Conservation (phyloP, 2,329 filamentous ascomycete genomes). For the Stemphylium lycopersici region DNA sequence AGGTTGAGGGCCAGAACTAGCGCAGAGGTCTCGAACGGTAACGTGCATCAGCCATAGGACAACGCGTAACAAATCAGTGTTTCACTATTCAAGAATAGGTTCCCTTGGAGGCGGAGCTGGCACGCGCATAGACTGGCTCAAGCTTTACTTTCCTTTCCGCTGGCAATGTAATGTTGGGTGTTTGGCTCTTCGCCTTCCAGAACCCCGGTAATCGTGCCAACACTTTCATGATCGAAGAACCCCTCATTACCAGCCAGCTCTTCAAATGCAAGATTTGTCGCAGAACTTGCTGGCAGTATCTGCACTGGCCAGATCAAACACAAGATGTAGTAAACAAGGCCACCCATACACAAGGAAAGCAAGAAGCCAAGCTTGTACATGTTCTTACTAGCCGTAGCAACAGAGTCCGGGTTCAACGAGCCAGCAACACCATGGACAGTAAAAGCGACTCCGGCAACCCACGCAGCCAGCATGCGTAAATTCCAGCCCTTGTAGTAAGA, state of each 20-base stretch:
- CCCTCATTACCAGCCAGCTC: conserved; percentile 22
- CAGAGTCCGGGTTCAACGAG: conserved; percentile 19
- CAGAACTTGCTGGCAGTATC: conserved; percentile 16
- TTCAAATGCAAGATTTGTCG: conserved; percentile 19
- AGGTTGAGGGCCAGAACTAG: no score
- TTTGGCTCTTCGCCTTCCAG: conserved; percentile 21
- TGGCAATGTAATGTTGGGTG: conserved; percentile 13
- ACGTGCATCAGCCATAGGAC: no score
- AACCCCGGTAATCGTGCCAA: conserved; percentile 21
- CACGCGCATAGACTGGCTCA: not conserved
- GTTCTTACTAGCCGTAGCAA: conserved; percentile 22
- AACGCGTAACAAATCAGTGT: no score
- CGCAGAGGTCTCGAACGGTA: no score
- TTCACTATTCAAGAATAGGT: no score
- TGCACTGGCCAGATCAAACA: conserved; percentile 21
- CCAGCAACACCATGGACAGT: conserved; percentile 27
- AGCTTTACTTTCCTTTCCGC: conserved; percentile 15
- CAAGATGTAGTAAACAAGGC: conserved; percentile 20
- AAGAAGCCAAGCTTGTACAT: conserved; percentile 29
- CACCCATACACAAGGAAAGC: conserved; percentile 21
- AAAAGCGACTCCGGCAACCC: conserved; percentile 25
- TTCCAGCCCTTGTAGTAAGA: conserved; percentile 30
- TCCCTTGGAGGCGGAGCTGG: no score
- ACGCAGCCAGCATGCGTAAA: conserved; percentile 26
- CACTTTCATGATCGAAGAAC: conserved; percentile 22